A percentile compares a stretch with the other conserved stretches of the same genome.
These are phyloP conservation scores for Marasmius sp. DNA, from an alignment of 1,284 basidiomycete species.

Conservation along the genomic window DNA sequence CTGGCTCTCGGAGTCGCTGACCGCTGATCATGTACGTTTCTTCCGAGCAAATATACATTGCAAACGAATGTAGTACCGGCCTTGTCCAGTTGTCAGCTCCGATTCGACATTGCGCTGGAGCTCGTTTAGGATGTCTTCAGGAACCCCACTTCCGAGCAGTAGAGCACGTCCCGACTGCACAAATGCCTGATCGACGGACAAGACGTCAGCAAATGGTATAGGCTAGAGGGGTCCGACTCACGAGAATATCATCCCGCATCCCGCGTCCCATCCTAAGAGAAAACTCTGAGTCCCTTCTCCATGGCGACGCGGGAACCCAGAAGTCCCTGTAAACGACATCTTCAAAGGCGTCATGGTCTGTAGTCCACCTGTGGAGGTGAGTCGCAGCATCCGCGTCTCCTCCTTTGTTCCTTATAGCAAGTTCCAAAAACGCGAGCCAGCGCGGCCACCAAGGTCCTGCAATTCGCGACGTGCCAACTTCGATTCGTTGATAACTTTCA, in stretches of 20 bases:
- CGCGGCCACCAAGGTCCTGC: slow-evolving; percentile 56
- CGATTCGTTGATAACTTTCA: slow-evolving; percentile 42
- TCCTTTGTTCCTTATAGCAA: slow-evolving; percentile 55
- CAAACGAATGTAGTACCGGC: slow-evolving; percentile 50
- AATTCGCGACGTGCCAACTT: slow-evolving; percentile 39
- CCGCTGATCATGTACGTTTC: slow-evolving; percentile 24
- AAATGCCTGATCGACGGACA: slow-evolving; percentile 47
- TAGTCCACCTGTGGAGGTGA: slow-evolving; percentile 53
- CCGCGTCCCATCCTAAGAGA: slow-evolving; percentile 25
- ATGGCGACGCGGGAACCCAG: slow-evolving; percentile 59
- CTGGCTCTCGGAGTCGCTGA: background rate
- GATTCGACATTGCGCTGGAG: slow-evolving; percentile 47
- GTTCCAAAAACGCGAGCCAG: slow-evolving; percentile 53
- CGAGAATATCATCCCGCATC: slow-evolving; percentile 40
- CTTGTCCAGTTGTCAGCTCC: slow-evolving; percentile 51
- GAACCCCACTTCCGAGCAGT: slow-evolving; percentile 60
- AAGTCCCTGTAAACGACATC: slow-evolving; percentile 53
- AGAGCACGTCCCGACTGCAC: slow-evolving; percentile 64
- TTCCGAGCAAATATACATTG: slow-evolving; percentile 62
- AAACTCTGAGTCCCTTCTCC: slow-evolving; percentile 30
- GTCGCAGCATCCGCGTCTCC: slow-evolving; percentile 60
- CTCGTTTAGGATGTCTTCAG: slow-evolving; percentile 48
- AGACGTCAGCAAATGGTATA: slow-evolving; percentile 2
- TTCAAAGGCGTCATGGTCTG: slow-evolving; percentile 52
- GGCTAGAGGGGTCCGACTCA: slow-evolving; percentile 18